phyloP scores from a whole-genome alignment of 2,329 filamentous ascomycete species.

The Aspergillus thermomutatus region DNA sequence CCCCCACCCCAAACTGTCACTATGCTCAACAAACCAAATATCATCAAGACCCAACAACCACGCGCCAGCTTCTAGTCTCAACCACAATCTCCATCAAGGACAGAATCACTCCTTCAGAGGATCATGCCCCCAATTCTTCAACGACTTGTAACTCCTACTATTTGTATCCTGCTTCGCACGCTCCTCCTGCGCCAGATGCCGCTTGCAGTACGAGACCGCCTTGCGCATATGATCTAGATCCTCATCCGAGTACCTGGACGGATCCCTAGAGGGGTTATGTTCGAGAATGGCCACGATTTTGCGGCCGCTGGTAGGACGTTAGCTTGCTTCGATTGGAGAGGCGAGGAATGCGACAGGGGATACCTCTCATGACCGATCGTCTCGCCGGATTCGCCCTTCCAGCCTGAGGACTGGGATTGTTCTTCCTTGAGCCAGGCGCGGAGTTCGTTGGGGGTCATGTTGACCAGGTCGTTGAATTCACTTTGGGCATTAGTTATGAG shows the following conservation, averaged over 20 bases:
- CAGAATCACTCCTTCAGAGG: slow-evolving; percentile 42
- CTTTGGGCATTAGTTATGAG: slow-evolving; percentile 30
- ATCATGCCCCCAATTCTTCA: slow-evolving; percentile 63
- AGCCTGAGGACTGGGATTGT: slow-evolving; percentile 58
- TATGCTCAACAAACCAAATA: too few relatives aligned
- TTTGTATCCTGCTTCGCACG: slow-evolving; percentile 55
- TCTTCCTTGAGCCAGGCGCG: slow-evolving; percentile 59
- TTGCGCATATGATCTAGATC: slow-evolving; percentile 60
- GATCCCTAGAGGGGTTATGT: slow-evolving; percentile 58
- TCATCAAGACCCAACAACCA: too few relatives aligned
- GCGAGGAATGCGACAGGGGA: too few relatives aligned
- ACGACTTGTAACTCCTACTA: slow-evolving; percentile 55
- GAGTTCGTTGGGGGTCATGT: slow-evolving; percentile 61
- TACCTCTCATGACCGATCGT: slow-evolving; percentile 61
- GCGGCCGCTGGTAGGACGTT: slow-evolving; percentile 47
- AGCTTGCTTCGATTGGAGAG: too few relatives aligned
- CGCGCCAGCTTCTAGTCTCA: too few relatives aligned
- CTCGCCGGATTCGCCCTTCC: slow-evolving; percentile 59
- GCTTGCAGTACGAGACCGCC: slow-evolving; percentile 64
- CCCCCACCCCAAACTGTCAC: too few relatives aligned
- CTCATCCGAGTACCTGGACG: slow-evolving; percentile 55
- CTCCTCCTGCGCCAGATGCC: slow-evolving; percentile 63
- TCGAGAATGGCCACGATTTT: slow-evolving; percentile 63
- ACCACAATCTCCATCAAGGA: too few relatives aligned
- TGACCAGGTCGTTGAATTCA: slow-evolving; percentile 65